Base-by-base conservation (phyloP, 495 filamentous ascomycete genomes). In the Thozetella sp. region DNA sequence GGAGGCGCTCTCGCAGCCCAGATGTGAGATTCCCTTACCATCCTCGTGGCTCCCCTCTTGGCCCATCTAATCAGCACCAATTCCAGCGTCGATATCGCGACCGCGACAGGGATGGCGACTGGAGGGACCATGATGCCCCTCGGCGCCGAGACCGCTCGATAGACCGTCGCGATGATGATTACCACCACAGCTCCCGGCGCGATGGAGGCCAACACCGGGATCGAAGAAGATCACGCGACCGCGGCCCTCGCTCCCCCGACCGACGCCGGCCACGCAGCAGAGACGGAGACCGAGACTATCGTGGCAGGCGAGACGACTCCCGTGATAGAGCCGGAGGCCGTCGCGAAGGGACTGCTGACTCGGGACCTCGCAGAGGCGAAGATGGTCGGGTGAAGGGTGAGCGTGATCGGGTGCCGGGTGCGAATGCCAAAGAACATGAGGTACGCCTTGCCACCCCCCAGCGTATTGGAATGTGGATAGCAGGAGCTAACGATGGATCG, bases 301-400 rank as follows among this genome's bases (percentile, higher is more conserved):
- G 90, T 74, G 74, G 75, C 63, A 90, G 90, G 81, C 89, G 88
- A 86, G 90, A 93, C 80, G 89, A 90, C 63, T 92, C 90, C 72
- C 85, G 88, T 74, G 90, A 93, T 64, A 85, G 85, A 67, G 80
- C 73, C 62, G 85, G 85, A 72, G 82, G 83, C 65, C 87, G 88
- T 69, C 85, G 85, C 72, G 89, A 92, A 73, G 88, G 85, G 77
- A 88, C 90, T 80, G 84, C 88, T 85, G 90, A 93, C 75, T 87
- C 87, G 66, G 82, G 82, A 70, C 70, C 83, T 72, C 86, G 88
- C 76, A 83, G 82, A 84, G 83, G 85, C 74, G 86, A 87, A 66
- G 84, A 87, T 70, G 83, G 80, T 72, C 80, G 84, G 68, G 80
- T 85, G 59, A 82, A 84, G 64, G 76, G 71, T 58, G 57, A 66